Evolutionary conservation across 805 yeast genomes (phyloP), one percentile per base, ranked within the genome.

Genomic region (Sugiyamaella qingdaonensis): DNA sequence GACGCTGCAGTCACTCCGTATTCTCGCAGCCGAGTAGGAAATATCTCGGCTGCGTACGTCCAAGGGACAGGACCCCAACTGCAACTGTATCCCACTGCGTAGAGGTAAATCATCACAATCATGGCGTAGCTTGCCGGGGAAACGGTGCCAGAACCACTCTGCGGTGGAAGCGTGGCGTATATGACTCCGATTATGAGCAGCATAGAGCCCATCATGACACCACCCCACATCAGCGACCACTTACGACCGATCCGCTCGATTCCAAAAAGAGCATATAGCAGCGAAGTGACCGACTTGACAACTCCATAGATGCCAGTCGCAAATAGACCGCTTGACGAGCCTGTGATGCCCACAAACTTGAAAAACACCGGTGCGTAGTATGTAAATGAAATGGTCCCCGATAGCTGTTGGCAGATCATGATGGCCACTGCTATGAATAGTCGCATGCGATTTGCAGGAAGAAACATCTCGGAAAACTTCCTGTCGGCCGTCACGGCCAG

Each of bases 61-160:
- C 88, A 88, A 3, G 95, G 94, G 47, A 88, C 92, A n/a, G 92
- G 94, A 48, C 89, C 90, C 64, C 84, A 86, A 53, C 88, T 85
- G 19, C 83, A 78, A 0, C 88, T 82, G 65, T 84, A 85, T 42
- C 81, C 82, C 46, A 78, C 74, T 0, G 86, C 70, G 68, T 75
- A 84, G 34, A 85, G 61, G 64, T 84, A 85, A 56, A 85, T 81
- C 61, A 88, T 88, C 55, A 78, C 70, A 19, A 81, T 70, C 60
- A 83, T 78, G 51, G 81, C 75, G 39, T 52, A 52, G 16, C 51
- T 48, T 13, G 53, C 37, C 3, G 51, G 45, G 4, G 58, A 54
- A 1, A 52, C 44, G 3, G n/a, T 27, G 29, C 14, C 33, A 2
- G 47, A 13, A n/a, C 32, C 33, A 2, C 54, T 16, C 16, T 14